A percentile compares a stretch with the other conserved stretches of the same genome.
These are phyloP conservation scores for Dactylellina cionopaga DNA, from an alignment of 2,329 filamentous ascomycete species.

Conservation along the genomic window DNA sequence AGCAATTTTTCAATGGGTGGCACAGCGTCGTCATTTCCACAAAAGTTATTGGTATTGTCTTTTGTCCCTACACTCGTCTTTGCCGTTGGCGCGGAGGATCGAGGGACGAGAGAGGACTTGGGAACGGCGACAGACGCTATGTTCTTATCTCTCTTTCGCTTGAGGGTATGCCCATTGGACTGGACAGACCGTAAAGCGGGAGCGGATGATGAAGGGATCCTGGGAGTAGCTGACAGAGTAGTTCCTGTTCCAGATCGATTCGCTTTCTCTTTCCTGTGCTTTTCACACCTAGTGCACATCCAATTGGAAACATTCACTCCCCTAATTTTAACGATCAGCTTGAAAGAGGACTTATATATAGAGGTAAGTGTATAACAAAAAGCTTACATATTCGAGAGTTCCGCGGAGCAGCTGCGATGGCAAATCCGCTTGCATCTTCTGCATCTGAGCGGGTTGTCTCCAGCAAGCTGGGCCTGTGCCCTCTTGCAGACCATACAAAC, in stretches of 20 bases:
- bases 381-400: conserved; percentile 7
- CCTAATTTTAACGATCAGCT: neutral
- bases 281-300: conserved; percentile 19
- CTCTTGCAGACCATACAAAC: conserved; percentile 16
- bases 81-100: no score
- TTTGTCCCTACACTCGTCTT: no score
- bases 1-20: no score
- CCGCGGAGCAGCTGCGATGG: conserved; percentile 28
- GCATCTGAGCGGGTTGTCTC: conserved; percentile 17
- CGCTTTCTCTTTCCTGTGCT: neutral
- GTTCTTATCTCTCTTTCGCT: no score
- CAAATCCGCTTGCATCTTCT: conserved; percentile 15
- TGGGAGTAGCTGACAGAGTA: neutral
- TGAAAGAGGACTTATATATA: neutral
- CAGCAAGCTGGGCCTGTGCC: conserved; percentile 6
- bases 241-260: neutral
- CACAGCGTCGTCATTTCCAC: no score
- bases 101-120: no score
- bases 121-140: no score
- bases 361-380: neutral
- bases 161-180: no score
- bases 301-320: conserved; percentile 7
- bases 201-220: neutral
- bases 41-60: no score
- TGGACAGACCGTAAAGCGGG: no score